phyloP scores from a whole-genome alignment of 192 early-diverging fungal species.

The Backusella tuberculispora region DNA sequence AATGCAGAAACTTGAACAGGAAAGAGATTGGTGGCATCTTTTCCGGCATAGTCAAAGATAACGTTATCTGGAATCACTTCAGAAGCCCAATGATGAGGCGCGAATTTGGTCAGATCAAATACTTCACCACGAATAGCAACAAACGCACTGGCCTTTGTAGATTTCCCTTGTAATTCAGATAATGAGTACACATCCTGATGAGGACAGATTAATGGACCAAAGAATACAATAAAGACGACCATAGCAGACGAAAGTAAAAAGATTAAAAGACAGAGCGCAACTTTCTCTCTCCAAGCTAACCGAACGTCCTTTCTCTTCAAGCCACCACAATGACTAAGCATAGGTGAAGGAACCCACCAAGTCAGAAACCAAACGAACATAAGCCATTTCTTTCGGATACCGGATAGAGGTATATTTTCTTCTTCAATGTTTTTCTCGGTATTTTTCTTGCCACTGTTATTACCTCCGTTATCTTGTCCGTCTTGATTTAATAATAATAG shows the following conservation, averaged over 20 bases:
- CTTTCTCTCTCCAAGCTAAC: constrained; percentile 98
- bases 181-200: constrained; percentile 73
- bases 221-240: constrained; percentile 84
- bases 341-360: constrained; percentile 82
- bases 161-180: constrained; percentile 52
- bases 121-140: constrained; percentile 80
- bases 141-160: constrained; percentile 56
- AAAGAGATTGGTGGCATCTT: constrained; percentile 69
- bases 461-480: not conserved
- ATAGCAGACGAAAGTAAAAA: constrained; percentile 78
- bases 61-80: constrained; percentile 45
- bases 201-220: constrained; percentile 78
- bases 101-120: constrained; percentile 75
- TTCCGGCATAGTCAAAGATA: constrained; percentile 52
- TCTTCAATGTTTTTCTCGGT: constrained; percentile 15
- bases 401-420: constrained; percentile 41
- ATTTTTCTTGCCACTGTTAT: not conserved
- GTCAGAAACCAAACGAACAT: constrained; percentile 76
- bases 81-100: constrained; percentile 55
- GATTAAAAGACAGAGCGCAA: constrained; percentile 89
- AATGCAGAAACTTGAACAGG: constrained; percentile 75
- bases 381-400: constrained; percentile 82
- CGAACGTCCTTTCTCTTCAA: constrained; percentile 81
- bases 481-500: constrained; percentile 2
- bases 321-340: constrained; percentile 71